Evolutionary conservation across 1,284 basidiomycete genomes (phyloP).

Genomic region (Afroboletus lepidellus): DNA sequence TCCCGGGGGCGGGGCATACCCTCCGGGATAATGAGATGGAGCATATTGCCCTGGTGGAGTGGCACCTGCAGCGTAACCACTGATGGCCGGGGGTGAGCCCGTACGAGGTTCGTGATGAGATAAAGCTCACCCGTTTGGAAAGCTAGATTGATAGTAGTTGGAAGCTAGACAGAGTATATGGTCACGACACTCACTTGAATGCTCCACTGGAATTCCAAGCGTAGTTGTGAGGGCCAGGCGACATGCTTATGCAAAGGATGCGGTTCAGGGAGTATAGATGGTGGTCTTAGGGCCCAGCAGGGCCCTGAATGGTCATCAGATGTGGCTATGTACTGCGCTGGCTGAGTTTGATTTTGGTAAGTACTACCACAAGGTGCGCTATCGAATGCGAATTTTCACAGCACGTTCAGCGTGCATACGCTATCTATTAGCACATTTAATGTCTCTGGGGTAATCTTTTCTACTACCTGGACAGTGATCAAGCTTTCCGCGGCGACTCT

Average conservation of each 20-base stretch:
- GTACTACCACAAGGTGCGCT: no score
- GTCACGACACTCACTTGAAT: background rate
- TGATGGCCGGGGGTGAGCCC: conserved; percentile 24
- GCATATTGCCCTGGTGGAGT: conserved; percentile 17
- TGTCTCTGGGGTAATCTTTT: no score
- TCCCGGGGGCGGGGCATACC: conserved; percentile 18
- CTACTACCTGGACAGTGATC: no score
- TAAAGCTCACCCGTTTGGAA: conserved; percentile 14
- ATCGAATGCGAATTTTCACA: no score
- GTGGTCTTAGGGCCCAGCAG: no score
- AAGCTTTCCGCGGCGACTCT: no score
- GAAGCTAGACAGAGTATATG: background rate
- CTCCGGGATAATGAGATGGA: conserved; percentile 35
- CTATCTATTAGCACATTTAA: no score
- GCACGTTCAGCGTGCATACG: no score
- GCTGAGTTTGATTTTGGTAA: no score
- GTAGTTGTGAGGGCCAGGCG: background rate
- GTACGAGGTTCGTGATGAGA: background rate
- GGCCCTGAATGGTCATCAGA: no score
- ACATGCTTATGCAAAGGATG: background rate
- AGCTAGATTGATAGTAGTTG: no score
- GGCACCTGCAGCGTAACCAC: conserved; percentile 33
- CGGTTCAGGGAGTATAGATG: background rate
- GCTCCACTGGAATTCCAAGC: background rate
- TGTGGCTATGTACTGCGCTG: no score